Percentiles rank a stretch among this genome's conserved stretches.
These are phyloP conservation scores for Lonicera japonica DNA, from an alignment of 129 eudicot genomes.

Conservation along the genomic window DNA sequence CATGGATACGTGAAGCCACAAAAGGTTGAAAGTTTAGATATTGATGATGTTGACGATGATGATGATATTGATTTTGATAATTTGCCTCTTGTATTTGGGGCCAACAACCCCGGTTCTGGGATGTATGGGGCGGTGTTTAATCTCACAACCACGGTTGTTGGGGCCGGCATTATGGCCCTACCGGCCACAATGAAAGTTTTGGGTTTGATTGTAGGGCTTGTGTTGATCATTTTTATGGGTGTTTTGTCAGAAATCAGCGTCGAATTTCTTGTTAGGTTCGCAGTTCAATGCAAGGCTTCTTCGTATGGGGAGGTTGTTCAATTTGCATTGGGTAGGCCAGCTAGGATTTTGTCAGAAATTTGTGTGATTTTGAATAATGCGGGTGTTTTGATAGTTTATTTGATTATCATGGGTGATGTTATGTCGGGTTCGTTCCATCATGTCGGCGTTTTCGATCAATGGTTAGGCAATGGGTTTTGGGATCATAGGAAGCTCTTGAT, in stretches of 20 bases:
- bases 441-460: constrained; percentile 84
- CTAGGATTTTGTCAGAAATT: constrained; percentile 66
- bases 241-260: constrained; percentile 79
- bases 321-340: constrained; percentile 75
- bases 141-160: constrained; percentile 80
- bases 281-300: constrained; percentile 70
- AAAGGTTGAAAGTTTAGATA: constrained; percentile 23
- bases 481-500: constrained; percentile 82
- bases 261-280: constrained; percentile 59
- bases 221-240: constrained; percentile 72
- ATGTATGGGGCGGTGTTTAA: constrained; percentile 85
- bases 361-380: constrained; percentile 81
- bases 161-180: constrained; percentile 98
- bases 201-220: constrained; percentile 59
- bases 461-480: constrained; percentile 80
- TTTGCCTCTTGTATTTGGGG: constrained; percentile 47
- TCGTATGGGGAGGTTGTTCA: constrained; percentile 93
- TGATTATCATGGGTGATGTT: constrained; percentile 87
- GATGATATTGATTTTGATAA: constrained; percentile 50
- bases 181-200: constrained; percentile 95
- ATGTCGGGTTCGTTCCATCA: constrained; percentile 85
- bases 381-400: constrained; percentile 72
- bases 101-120: constrained; percentile 43
- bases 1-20: constrained; percentile 25
- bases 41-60: constrained; percentile 13